Conservation (phyloP, 225 moss, liverwort and hornwort species). For the Bryum argenteum region DNA sequence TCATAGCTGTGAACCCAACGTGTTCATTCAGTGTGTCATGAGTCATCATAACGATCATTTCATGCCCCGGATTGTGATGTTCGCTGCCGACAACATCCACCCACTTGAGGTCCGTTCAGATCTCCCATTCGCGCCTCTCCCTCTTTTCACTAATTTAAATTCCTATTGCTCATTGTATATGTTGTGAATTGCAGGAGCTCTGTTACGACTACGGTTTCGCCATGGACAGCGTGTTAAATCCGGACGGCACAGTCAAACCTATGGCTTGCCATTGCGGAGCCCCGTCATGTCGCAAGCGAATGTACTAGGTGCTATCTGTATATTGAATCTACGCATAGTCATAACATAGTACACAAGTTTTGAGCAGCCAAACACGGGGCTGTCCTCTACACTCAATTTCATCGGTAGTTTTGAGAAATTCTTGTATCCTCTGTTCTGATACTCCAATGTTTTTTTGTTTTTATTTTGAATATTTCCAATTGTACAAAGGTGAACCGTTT, state of each 20-base stretch:
- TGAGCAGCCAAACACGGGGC: conserved; percentile 17
- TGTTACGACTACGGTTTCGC: conserved; percentile 66
- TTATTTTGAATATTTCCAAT: background rate
- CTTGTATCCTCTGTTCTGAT: background rate
- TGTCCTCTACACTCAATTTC: conserved; percentile 4
- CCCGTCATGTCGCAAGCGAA: conserved; percentile 57
- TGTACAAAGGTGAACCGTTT: conserved; percentile 17
- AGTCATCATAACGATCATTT: conserved; percentile 56
- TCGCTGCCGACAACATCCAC: conserved; percentile 67
- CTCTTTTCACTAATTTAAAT: background rate
- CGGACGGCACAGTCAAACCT: conserved; percentile 51
- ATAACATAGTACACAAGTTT: background rate
- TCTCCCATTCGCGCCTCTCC: conserved; percentile 4
- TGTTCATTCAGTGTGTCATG: conserved; percentile 67
- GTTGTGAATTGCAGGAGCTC: conserved; percentile 45
- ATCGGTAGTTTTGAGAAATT: conserved; percentile 26
- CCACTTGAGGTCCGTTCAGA: conserved; percentile 48
- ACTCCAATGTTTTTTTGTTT: conserved; percentile 15
- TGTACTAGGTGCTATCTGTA: conserved; percentile 44
- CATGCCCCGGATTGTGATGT: conserved; percentile 64
- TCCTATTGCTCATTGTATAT: conserved; percentile 22
- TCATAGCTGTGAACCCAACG: conserved; percentile 72
- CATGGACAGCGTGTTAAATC: conserved; percentile 51
- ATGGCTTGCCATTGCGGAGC: conserved; percentile 64
- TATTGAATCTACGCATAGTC: background rate